Evolutionary conservation across 192 early-diverging fungal genomes (phyloP), one percentile per base, ranked within the genome.

Genomic region (Umbelopsis sp.): DNA sequence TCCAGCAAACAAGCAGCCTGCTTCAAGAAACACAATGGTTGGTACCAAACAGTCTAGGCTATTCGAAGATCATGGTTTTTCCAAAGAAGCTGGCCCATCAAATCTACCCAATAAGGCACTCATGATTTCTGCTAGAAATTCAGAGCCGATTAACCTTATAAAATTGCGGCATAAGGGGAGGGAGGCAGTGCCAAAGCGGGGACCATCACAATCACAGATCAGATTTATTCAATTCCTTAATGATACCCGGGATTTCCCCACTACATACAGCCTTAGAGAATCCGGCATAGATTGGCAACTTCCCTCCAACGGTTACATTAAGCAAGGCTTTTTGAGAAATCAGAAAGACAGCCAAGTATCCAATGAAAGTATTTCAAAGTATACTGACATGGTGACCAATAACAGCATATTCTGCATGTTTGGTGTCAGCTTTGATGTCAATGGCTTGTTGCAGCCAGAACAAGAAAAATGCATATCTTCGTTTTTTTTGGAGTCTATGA

Each of bases 21-120:
- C 27, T 1, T 52, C 51, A 2, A 52, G 27, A 58, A 27, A 22
- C 12, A 55, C 8, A 61, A 61, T 18, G 30, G 13, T 13, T 11
- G 6, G 27, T 16, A 3, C 55, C 12, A 61, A 61, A 12, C 55
- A 61, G 33, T 61, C 55, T 30, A 33, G 33, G 4, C 16, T 61
- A 5, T 61, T 61, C n/a, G 4, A 25, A 15, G 23, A 61, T 35
- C 55, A 61, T 61, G 55, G 55, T 0, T 61, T 61, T 61, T 61
- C 55, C 0, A 61, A 61, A 30, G 22, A 41, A 10, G 37, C 37
- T 41, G 37, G 37, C 37, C 51, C 21, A 5, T 23, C 25, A 12
- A 52, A 52, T 10, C 37, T 6, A 41, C 5, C 37, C 10, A 41
- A 2, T 5, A 52, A 52, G 21, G 4, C 25, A 8, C 37, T 41